Evolutionary conservation across 345 rosid genomes (phyloP), one percentile per base, ranked within the genome.

Genomic region (Pseudoturritis turrita): DNA sequence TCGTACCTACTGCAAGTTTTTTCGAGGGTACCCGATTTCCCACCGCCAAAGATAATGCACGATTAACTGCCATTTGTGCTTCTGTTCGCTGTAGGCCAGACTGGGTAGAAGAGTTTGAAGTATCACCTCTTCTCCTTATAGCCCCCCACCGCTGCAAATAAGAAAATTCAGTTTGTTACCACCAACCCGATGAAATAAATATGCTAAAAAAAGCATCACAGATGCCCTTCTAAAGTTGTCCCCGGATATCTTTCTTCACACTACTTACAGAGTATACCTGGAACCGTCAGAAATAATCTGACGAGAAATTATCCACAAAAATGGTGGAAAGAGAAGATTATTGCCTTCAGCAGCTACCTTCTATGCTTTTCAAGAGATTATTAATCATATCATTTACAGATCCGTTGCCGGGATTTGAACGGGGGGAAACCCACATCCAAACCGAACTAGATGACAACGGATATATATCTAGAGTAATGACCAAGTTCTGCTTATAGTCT

Each of bases 41-140:
- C 58, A 95, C 88, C 31, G 98, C 99, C 57, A 85, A 59, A 46
- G 85, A 79, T 80, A 92, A 63, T 41, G 99, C 99, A 77, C 74
- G 87, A 62, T 88, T 88, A 59, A 96, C 86, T 78, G 98, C 97
- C 77, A 80, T 77, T 74, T 82, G 87, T 31, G 83, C 88, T 84
- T 87, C 98, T 21, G 90, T 80, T 60, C 84, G 85, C 68, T 86
- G 90, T 36, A 79, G 43, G 63, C 85, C 82, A 52, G 78, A 49
- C 0, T 86, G 77, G 65, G 73, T 78, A 33, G 53, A 64, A 70
- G 72, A 22, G 61, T 70, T 86, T 56, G 63, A 5, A 70, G 80
- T 78, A 36, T 72, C 83, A 14, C 41, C 64, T 64, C 75, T 67
- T 85, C 83, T 89, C 80, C 81, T 79, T 68, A 91, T 73, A 66